phyloP scores from a whole-genome alignment of 805 yeast species.

The Saturnispora zaruensis region DNA sequence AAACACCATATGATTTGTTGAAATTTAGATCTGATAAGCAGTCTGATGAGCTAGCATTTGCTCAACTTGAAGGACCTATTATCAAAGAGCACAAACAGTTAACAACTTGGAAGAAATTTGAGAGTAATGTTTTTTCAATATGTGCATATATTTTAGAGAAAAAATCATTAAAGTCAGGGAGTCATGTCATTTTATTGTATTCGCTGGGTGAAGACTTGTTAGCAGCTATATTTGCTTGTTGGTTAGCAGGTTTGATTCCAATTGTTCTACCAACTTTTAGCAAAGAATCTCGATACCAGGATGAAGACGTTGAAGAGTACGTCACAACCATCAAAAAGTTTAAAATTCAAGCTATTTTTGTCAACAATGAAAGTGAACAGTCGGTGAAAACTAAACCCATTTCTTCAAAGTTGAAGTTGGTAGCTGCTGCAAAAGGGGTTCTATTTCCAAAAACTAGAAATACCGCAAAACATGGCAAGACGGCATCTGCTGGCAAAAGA shows the following conservation, averaged over 20 bases:
- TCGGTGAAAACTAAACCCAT: constrained; percentile 61
- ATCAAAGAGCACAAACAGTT: constrained; percentile 40
- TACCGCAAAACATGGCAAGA: constrained; percentile 48
- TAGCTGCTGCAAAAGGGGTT: constrained; percentile 15
- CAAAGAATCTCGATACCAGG: constrained; percentile 41
- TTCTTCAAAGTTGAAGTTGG: constrained; percentile 46
- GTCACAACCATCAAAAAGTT: constrained; percentile 60
- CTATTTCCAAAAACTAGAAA: constrained; percentile 51
- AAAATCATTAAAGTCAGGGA: constrained; percentile 56
- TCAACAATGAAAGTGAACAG: constrained; percentile 67
- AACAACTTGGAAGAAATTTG: constrained; percentile 68
- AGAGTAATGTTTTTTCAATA: constrained; percentile 64
- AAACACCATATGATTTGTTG: constrained; percentile 60
- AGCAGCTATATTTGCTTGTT: constrained; percentile 78
- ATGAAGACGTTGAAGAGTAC: constrained; percentile 67
- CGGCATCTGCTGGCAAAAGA: constrained; percentile 26
- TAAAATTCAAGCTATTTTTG: constrained; percentile 61
- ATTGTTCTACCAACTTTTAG: constrained; percentile 71
- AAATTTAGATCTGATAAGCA: constrained; percentile 69
- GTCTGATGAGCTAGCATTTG: constrained; percentile 74
- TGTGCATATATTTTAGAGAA: constrained; percentile 64
- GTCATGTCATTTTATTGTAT: constrained; percentile 70
- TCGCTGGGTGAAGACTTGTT: constrained; percentile 82
- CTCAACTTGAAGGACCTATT: constrained; percentile 32
- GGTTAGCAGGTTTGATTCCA: constrained; percentile 69